A percentile compares a stretch with the other conserved stretches of the same genome.
phyloP scores from a whole-genome alignment of 169 alveolate species.

The Theileria equi region DNA sequence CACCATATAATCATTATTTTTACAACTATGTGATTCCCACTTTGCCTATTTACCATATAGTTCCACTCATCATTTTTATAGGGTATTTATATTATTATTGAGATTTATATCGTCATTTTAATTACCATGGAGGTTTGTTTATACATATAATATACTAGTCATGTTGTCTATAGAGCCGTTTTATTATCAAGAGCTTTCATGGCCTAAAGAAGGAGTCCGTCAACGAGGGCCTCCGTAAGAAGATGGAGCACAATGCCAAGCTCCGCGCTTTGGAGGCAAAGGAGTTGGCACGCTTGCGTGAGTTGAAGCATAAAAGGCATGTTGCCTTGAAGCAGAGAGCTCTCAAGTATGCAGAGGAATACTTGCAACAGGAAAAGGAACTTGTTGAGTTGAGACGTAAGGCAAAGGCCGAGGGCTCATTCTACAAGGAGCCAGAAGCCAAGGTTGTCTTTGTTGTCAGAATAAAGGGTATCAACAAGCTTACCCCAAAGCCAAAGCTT shows the following conservation, averaged over 20 bases:
- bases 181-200: conserved; percentile 50
- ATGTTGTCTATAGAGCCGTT: conserved; percentile 34
- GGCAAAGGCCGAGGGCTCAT: conserved; percentile 74
- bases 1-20: too few species aligned
- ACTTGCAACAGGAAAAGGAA: conserved; percentile 64
- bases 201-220: conserved; percentile 57
- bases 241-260: conserved; percentile 54
- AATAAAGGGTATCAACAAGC: conserved; percentile 95
- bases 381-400: conserved; percentile 67
- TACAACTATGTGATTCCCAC: too few species aligned
- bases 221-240: conserved; percentile 59
- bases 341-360: conserved; percentile 70
- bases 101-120: neutral
- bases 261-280: conserved; percentile 24
- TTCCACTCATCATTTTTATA: too few species aligned
- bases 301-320: conserved; percentile 39
- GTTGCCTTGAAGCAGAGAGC: conserved; percentile 67
- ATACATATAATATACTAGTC: neutral
- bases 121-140: conserved; percentile 14
- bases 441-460: conserved; percentile 93
- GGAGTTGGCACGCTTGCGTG: conserved; percentile 21
- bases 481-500: conserved; percentile 94
- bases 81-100: neutral
- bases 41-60: too few species aligned
- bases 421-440: conserved; percentile 86